Percentiles rank a stretch among this genome's conserved stretches.
These are phyloP conservation scores for Aspergillus felis DNA, from an alignment of 2,329 filamentous ascomycete genomes.

Conservation along the genomic window DNA sequence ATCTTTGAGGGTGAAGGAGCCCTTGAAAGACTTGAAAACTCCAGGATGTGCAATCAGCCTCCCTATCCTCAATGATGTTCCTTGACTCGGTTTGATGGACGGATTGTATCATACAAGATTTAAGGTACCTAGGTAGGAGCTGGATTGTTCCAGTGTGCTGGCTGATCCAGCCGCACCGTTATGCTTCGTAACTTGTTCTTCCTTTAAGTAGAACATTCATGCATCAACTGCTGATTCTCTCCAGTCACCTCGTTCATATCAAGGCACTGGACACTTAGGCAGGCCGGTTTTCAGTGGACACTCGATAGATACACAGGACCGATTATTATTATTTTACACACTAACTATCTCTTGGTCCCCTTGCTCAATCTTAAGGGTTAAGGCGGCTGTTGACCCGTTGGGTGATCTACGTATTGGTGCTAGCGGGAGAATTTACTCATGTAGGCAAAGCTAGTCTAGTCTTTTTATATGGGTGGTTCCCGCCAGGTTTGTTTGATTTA, in stretches of 20 bases:
- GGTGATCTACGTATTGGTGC: constrained; percentile 16
- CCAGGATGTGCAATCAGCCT: not conserved
- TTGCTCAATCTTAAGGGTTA: not conserved
- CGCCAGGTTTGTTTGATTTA: constrained; percentile 12
- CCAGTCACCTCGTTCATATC: not conserved
- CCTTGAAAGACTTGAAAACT: not conserved
- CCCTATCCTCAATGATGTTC: not conserved
- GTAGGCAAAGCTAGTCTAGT: not conserved
- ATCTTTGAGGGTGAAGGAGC: not conserved
- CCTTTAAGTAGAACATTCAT: too few species aligned
- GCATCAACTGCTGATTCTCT: too few species aligned
- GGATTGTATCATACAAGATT: not conserved
- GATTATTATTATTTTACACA: not conserved
- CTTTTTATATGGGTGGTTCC: constrained; percentile 5
- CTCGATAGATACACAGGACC: not conserved
- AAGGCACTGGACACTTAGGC: not conserved
- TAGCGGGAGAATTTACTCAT: constrained; percentile 9
- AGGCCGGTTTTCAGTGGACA: not conserved
- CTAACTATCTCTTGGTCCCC: not conserved
- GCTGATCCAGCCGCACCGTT: not conserved
- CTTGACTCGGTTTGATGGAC: not conserved
- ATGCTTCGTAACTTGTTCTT: not conserved
- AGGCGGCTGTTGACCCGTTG: constrained; percentile 7
- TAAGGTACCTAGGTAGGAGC: not conserved
- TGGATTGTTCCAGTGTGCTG: not conserved